Base-by-base conservation (phyloP, 2,329 filamentous ascomycete species). In the Monilinia polystroma region DNA sequence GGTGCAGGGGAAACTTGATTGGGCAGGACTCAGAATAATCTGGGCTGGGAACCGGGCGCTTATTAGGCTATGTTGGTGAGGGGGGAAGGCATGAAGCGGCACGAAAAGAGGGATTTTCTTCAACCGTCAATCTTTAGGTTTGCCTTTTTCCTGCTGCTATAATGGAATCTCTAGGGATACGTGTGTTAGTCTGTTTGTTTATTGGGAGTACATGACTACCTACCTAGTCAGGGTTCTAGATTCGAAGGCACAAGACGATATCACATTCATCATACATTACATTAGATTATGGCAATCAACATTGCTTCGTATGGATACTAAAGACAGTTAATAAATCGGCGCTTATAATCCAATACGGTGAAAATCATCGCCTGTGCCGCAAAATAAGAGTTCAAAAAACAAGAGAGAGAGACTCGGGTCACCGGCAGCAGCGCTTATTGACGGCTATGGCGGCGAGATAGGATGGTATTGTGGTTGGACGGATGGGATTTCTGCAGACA, bases 341-440 rank as follows among this genome's bases (percentile, higher is more conserved):
- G 58, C 58, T 51, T 62, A 62, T 35, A 49, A 51, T 38, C 14
- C 32, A 26, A 62, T 26, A 43, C 20, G 23, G 43, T 23, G 3
- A 45, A 14, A 45, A 56, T 5, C 8, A 60, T 49, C 43, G 49
- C 14, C 45, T 23, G 57, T 38, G 57, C 45, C 43, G 20, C 29
- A 60, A 16, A 35, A 11, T 14, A n/a, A 60, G 43, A 49, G 57
- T 6, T 60, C 20, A 18, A 60, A 29, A 45, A 3, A 23, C 23
- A 1, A 11, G 23, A 29, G 41, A 20, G 11, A 29, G 10, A 29
- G 57, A 59, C 26, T 29, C 7, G 29, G 49, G n/a, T 62, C 58
- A 18, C 51, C 58, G 45, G n/a, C n/a, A 62, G 51, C 12, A 51
- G 58, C 58, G 58, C 45, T 51, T 60, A 23, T 51, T 16, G 7